These are phyloP conservation scores for Dictyophora rubrovolvata DNA, from an alignment of 768 basidiomycete species.

Conservation along the genomic window DNA sequence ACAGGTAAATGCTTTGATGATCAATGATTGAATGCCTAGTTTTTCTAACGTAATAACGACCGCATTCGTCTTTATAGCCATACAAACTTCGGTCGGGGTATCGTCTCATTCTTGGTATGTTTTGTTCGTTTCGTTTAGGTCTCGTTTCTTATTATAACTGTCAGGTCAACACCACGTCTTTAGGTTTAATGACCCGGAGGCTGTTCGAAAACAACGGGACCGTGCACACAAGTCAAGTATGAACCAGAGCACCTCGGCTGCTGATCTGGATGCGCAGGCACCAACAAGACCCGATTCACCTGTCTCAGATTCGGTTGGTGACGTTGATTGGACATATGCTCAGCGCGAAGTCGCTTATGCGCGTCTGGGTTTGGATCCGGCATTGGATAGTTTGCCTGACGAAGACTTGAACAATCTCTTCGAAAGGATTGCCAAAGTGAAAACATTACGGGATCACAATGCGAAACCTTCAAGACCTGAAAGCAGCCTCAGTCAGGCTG, in stretches of 20 bases:
- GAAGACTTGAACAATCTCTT: constrained; percentile 90
- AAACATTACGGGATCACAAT: constrained; percentile 69
- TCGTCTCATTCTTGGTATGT: constrained; percentile 87
- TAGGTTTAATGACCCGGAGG: constrained; percentile 92
- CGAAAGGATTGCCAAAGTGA: constrained; percentile 89
- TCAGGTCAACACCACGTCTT: constrained; percentile 95
- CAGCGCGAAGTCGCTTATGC: constrained; percentile 89
- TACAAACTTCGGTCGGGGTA: constrained; percentile 89
- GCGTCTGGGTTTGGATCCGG: constrained; percentile 75
- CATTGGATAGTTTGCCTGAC: constrained; percentile 86
- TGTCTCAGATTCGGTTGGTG: constrained; percentile 46
- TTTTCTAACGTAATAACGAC: not conserved
- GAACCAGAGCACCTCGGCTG: constrained; percentile 53
- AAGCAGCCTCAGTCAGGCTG: constrained; percentile 76
- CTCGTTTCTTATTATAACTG: constrained; percentile 6
- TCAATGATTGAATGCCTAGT: not conserved
- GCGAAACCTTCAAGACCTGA: constrained; percentile 76
- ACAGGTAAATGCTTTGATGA: constrained; percentile 40
- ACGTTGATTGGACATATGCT: constrained; percentile 97
- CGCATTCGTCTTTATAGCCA: constrained; percentile 29
- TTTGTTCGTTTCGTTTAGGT: not conserved
- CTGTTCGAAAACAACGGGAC: constrained; percentile 85
- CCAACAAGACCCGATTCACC: constrained; percentile 63
- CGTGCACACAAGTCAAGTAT: constrained; percentile 67
- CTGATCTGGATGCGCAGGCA: constrained; percentile 50